Conservation (phyloP, 2,329 filamentous ascomycete species). For the Albifimbria verrucaria region DNA sequence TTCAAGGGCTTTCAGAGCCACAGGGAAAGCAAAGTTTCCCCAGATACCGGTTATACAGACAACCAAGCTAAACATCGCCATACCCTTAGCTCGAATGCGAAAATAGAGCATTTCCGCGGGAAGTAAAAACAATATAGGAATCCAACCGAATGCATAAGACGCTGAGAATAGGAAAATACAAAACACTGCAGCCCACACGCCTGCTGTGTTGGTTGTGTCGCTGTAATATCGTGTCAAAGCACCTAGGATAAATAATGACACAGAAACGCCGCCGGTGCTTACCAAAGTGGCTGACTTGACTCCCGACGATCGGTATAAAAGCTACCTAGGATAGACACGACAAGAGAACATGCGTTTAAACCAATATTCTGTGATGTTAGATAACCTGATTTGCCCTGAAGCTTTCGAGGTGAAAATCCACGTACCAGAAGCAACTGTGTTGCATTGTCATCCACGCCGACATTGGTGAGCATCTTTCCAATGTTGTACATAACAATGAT, state of each 20-base stretch:
- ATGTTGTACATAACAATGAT: constrained; percentile 12
- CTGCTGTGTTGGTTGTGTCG: not conserved
- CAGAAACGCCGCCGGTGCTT: not conserved
- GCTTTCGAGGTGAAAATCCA: not conserved
- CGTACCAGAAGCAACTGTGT: not conserved
- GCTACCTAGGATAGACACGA: not conserved
- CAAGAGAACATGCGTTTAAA: not conserved
- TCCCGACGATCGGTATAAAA: not conserved
- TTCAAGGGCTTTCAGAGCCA: not conserved
- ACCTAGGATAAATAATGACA: not conserved
- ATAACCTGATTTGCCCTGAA: not conserved
- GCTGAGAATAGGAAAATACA: not conserved
- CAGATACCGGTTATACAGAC: constrained; percentile 3
- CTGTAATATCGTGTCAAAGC: not conserved
- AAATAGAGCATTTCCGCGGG: constrained; percentile 6
- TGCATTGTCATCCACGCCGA: not conserved
- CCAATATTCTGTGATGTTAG: not conserved
- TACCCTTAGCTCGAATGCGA: constrained; percentile 4
- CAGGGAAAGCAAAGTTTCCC: not conserved
- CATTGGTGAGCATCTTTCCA: not conserved
- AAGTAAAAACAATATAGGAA: not conserved
- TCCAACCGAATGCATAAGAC: not conserved
- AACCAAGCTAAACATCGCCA: constrained; percentile 4
- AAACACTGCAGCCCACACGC: not conserved
- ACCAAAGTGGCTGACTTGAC: not conserved